Evolutionary conservation across 148 eudicot species (phyloP).

Genomic region (Persicaria tinctoria): DNA sequence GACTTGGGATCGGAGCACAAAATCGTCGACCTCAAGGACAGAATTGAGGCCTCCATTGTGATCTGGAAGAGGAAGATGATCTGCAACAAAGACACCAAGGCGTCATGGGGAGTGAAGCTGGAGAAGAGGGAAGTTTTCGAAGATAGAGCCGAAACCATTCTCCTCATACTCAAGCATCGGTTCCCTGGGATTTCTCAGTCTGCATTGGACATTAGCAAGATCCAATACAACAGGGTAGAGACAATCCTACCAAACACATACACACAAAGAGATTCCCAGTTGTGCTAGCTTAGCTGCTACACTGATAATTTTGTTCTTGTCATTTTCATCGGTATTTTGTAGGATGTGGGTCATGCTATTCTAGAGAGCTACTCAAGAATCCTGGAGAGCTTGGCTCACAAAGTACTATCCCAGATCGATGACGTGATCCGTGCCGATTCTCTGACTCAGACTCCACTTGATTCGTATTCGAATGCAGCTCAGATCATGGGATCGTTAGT

Average conservation of each 20-base stretch:
- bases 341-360: slow-evolving; percentile 40
- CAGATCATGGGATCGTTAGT: background rate
- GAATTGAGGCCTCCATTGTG: slow-evolving; percentile 17
- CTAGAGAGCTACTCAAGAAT: slow-evolving; percentile 21
- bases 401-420: slow-evolving; percentile 11
- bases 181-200: slow-evolving; percentile 18
- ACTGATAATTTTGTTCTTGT: too few species aligned
- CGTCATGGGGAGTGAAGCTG: slow-evolving; percentile 15
- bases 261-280: too few species aligned
- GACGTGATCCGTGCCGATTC: slow-evolving; percentile 13
- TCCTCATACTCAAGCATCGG: slow-evolving; percentile 12
- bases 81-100: slow-evolving; percentile 1
- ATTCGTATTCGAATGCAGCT: background rate
- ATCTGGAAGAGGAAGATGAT: slow-evolving; percentile 19
- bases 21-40: slow-evolving; percentile 13
- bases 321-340: background rate
- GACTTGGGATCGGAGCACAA: slow-evolving; percentile 19
- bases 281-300: background rate
- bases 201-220: slow-evolving; percentile 13
- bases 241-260: background rate
- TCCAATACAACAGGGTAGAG: slow-evolving; percentile 14
- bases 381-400: slow-evolving; percentile 14
- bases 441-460: background rate
- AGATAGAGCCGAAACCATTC: slow-evolving; percentile 17
- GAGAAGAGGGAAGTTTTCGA: slow-evolving; percentile 17